Conservation (phyloP, 176 grass and related monocot genomes). For the Carex littledalei region DNA sequence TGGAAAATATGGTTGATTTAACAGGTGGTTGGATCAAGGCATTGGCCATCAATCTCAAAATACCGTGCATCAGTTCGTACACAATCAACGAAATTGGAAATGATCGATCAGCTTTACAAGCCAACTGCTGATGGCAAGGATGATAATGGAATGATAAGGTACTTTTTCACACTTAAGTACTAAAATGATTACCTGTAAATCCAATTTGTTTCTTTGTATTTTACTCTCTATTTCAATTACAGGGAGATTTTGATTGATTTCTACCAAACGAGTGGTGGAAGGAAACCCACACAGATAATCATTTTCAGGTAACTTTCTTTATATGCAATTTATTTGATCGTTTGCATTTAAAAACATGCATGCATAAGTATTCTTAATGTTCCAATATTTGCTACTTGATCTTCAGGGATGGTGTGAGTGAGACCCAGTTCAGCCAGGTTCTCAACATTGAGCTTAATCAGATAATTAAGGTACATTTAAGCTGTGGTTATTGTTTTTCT, state of each 20-base stretch:
- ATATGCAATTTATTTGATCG: not conserved
- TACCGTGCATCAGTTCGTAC: constrained; percentile 18
- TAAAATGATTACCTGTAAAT: not conserved
- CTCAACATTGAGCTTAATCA: constrained; percentile 46
- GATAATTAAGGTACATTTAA: constrained; percentile 41
- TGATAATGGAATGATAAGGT: constrained; percentile 28
- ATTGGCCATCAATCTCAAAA: constrained; percentile 19
- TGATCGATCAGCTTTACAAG: constrained; percentile 21
- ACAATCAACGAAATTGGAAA: constrained; percentile 14
- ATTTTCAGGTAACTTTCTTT: constrained; percentile 12
- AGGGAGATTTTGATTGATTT: constrained; percentile 27
- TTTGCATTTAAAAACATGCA: not conserved
- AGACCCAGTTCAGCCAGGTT: constrained; percentile 50
- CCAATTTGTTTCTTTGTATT: not conserved
- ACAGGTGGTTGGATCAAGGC: constrained; percentile 20
- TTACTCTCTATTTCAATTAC: not conserved
- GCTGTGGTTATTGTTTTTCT: not conserved
- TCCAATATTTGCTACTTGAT: not conserved
- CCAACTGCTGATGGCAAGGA: not conserved
- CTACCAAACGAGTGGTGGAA: constrained; percentile 10
- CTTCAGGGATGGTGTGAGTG: constrained; percentile 55
- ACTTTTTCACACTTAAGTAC: not conserved
- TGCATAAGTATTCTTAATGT: not conserved
- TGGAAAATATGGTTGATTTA: too few species aligned
- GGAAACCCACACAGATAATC: constrained; percentile 14